These are phyloP conservation scores for Lodderomyces margitis DNA, from an alignment of 1,139 yeast genomes.

Conservation along the genomic window DNA sequence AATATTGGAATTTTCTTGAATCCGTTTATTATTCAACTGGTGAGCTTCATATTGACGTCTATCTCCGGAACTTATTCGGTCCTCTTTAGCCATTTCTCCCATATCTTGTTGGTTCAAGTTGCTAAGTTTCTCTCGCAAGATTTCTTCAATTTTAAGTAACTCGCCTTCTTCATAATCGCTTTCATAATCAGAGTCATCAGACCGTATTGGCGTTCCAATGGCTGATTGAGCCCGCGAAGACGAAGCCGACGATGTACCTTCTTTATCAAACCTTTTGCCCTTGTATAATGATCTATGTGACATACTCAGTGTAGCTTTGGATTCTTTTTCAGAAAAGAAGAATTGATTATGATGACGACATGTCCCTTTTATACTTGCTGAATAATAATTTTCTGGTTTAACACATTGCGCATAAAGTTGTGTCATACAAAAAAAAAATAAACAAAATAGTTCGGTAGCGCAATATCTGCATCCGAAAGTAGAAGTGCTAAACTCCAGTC, in stretches of 20 bases:
- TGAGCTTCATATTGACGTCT: conserved; percentile 33
- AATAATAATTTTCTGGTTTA: too few species aligned
- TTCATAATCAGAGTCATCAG: conserved; percentile 38
- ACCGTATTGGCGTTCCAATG: conserved; percentile 29
- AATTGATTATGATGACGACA: too few species aligned
- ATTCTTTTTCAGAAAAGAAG: too few species aligned
- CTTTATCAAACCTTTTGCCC: conserved; percentile 16
- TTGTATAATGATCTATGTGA: conserved; percentile 11
- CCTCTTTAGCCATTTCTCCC: conserved; percentile 16
- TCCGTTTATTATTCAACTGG: conserved; percentile 33
- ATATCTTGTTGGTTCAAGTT: conserved; percentile 26
- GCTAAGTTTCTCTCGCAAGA: conserved; percentile 37
- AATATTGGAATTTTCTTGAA: conserved; percentile 38
- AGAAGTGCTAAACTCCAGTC: too few species aligned
- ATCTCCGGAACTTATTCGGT: conserved; percentile 19
- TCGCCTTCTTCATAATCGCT: conserved; percentile 39
- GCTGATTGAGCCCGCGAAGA: conserved; percentile 39
- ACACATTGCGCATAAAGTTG: not conserved
- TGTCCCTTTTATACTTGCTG: too few species aligned
- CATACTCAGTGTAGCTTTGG: not conserved
- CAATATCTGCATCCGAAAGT: too few species aligned
- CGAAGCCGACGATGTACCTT: conserved; percentile 20
- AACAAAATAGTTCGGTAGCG: not conserved
- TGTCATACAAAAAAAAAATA: not conserved
- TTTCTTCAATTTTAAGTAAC: conserved; percentile 40